Conservation (phyloP, 345 rosid species). For the Arabidopsis arenosa region DNA sequence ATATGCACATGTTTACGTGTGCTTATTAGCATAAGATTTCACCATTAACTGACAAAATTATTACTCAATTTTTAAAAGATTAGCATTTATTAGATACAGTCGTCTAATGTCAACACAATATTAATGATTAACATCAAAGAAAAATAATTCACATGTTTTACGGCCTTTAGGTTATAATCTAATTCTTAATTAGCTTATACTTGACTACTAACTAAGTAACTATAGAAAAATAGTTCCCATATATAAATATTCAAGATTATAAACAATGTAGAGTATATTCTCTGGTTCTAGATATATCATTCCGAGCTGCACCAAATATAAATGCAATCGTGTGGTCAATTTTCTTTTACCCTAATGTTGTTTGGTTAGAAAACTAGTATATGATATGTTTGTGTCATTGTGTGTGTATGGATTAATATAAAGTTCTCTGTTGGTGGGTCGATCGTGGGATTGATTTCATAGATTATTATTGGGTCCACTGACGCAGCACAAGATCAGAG, state of each 20-base stretch:
- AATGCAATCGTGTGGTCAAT: slow-evolving; percentile 41
- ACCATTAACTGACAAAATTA: neutral
- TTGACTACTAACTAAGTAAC: too few relatives aligned
- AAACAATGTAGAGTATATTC: neutral
- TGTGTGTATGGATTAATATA: slow-evolving; percentile 34
- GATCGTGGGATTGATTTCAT: slow-evolving; percentile 39
- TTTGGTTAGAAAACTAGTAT: slow-evolving; percentile 12
- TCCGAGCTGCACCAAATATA: slow-evolving; percentile 33
- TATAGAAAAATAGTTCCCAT: neutral
- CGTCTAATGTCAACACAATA: neutral
- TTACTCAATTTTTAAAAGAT: neutral
- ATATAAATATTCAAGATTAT: neutral
- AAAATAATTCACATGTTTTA: too few relatives aligned
- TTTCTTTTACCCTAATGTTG: slow-evolving; percentile 28
- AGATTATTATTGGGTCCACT: slow-evolving; percentile 34
- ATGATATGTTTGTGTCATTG: neutral
- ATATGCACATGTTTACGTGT: slow-evolving; percentile 45
- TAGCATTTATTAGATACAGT: neutral
- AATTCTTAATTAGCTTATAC: too few relatives aligned
- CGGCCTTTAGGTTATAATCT: too few relatives aligned
- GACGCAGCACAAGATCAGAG: slow-evolving; percentile 33
- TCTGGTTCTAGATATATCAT: slow-evolving; percentile 4
- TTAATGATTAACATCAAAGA: neutral
- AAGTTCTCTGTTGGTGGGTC: slow-evolving; percentile 36
- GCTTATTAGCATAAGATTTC: slow-evolving; percentile 21